These are phyloP conservation scores for Trichoderma parareesei DNA, from an alignment of 495 filamentous ascomycete species.

Conservation along the genomic window DNA sequence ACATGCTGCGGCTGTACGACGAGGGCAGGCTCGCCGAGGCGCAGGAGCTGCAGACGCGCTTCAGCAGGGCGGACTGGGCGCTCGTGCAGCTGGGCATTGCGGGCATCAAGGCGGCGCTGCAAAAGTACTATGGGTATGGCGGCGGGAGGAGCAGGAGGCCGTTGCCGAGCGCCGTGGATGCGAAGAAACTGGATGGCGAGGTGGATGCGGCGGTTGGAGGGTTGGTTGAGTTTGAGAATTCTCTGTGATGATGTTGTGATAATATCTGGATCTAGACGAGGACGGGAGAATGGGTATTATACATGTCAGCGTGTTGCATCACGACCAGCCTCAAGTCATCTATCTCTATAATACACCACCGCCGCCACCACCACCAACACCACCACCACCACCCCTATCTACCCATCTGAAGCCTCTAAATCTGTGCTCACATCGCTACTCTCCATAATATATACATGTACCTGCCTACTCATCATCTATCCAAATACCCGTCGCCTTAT, in stretches of 20 bases:
- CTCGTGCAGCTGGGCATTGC: conserved; percentile 73
- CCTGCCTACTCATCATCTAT: neutral
- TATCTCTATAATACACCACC: no score
- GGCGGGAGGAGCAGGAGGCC: conserved; percentile 34
- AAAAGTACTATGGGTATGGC: conserved; percentile 66
- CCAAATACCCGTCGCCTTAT: neutral
- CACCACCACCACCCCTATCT: no score
- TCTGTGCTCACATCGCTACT: no score
- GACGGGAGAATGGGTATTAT: neutral
- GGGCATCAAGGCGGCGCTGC: conserved; percentile 73
- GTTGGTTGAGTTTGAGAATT: conserved; percentile 5
- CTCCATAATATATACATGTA: neutral
- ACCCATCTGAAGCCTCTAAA: no score
- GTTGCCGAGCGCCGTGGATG: neutral
- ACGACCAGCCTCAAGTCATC: no score
- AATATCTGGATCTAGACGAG: no score
- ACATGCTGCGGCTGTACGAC: conserved; percentile 63
- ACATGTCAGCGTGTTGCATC: no score
- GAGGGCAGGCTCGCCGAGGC: conserved; percentile 63
- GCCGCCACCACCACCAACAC: no score
- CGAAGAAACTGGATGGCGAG: neutral
- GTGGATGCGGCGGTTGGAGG: neutral
- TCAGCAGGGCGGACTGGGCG: conserved; percentile 73
- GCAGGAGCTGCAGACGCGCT: conserved; percentile 56
- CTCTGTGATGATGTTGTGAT: neutral